These are phyloP conservation scores for Teratosphaeria zuluensis DNA, from an alignment of 2,329 filamentous ascomycete species.

Conservation along the genomic window DNA sequence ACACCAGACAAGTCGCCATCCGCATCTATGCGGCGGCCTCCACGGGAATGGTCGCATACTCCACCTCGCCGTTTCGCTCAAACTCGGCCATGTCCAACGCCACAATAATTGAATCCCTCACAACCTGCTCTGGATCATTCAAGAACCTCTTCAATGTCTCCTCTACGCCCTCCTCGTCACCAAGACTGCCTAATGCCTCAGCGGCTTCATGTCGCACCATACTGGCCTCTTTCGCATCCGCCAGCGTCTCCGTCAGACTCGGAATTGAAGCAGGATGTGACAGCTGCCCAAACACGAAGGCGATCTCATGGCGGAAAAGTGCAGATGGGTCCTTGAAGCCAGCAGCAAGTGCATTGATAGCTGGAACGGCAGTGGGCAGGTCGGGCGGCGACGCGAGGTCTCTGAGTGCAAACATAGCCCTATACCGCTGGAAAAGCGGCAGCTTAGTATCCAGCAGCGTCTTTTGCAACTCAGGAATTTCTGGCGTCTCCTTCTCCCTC, in stretches of 20 bases:
- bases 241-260: conserved; percentile 67
- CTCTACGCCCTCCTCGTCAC: conserved; percentile 88
- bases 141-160: conserved; percentile 73
- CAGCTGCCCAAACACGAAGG: conserved; percentile 95
- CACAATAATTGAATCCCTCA: conserved; percentile 88
- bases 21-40: conserved; percentile 9
- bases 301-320: conserved; percentile 93
- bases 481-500: conserved; percentile 39
- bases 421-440: conserved; percentile 85
- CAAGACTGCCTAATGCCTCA: conserved; percentile 87
- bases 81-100: conserved; percentile 97
- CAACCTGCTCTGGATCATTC: conserved; percentile 83
- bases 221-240: conserved; percentile 70
- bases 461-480: conserved; percentile 62
- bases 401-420: conserved; percentile 94
- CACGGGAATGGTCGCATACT: conserved; percentile 80
- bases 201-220: conserved; percentile 98
- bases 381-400: conserved; percentile 91
- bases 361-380: conserved; percentile 78
- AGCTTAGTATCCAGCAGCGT: conserved; percentile 67
- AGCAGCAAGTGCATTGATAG: conserved; percentile 73
- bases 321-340: conserved; percentile 80
- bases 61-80: conserved; percentile 75
- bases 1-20: neutral
- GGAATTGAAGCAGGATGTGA: conserved; percentile 96